Evolutionary conservation across 441 rosid genomes (phyloP), one percentile per base, ranked within the genome.

Genomic region (Euphorbia schlechtendalii): DNA sequence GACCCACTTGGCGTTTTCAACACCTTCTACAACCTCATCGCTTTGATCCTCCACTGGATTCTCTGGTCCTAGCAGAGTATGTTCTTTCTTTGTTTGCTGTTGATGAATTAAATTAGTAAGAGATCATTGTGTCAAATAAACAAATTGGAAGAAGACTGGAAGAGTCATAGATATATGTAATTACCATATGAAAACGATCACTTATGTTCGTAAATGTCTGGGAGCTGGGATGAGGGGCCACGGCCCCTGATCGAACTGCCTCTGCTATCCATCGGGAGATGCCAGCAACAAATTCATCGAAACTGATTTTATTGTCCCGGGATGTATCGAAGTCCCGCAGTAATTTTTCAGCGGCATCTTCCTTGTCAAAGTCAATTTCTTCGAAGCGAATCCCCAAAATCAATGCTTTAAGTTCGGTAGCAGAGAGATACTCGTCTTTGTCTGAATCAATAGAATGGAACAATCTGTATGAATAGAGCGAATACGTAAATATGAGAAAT

Each of bases 311-410:
- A 53, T 7, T 17, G 76, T 93, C 92, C 24, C 15, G 51, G 41
- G 91, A 76, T 65, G 74, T 69, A 70, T 93, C 96, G 34, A 93
- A 90, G 72, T 93, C 99, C 56, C 62, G 72, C 78, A 93, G 71
- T 56, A 93, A 36, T 72, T 77, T 87, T 12, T 51, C 49, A 32
- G 81, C 87, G 21, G 96, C 95, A 75, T 83, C 87, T 27, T 90
- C 89, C 48, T 65, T 74, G 77, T 93, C 78, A 57, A 90, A 80
- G 75, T 90, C 84, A 25, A 93, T 79, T 67, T 90, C 97, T 24
- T 83, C 91, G 68, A 93, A 93, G 48, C 73, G 83, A 55, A 93
- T 90, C 30, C 99, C 99, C 40, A 90, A 68, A 22, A 93, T 81
- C 48, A 93, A 75, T 22, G 99, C 99, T 76, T 76, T 93, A 15